phyloP scores from a whole-genome alignment of 1,284 basidiomycete genomes.

The Fistulinella staudtii region DNA sequence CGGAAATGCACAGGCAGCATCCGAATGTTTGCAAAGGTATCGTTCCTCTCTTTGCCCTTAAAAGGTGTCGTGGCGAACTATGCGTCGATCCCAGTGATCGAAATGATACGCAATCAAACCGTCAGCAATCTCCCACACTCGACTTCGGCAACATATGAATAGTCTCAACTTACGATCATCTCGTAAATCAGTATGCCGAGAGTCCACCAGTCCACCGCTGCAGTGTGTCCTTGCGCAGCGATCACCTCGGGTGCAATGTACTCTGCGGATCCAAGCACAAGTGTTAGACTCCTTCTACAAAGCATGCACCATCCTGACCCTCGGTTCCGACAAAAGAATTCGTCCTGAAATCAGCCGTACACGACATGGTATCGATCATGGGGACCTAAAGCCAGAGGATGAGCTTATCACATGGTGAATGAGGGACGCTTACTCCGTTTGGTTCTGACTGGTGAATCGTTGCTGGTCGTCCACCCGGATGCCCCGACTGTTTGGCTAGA shows the following conservation, averaged over 20 bases:
- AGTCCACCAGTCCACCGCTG: slow-evolving; percentile 99
- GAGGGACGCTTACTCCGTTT: slow-evolving; percentile 66
- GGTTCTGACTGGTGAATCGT: slow-evolving; percentile 84
- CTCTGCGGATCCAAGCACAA: slow-evolving; percentile 50
- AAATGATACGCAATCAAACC: slow-evolving; percentile 8
- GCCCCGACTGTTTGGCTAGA: slow-evolving; percentile 91
- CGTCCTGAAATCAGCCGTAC: slow-evolving; percentile 96
- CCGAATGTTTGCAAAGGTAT: slow-evolving; percentile 96
- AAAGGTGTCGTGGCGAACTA: slow-evolving; percentile 98
- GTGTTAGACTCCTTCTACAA: slow-evolving; percentile 21
- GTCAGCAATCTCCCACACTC: slow-evolving; percentile 20
- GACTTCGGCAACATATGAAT: slow-evolving; percentile 16
- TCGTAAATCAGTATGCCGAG: slow-evolving; percentile 98
- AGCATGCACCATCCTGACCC: slow-evolving; percentile 49
- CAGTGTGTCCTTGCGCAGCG: slow-evolving; percentile 95
- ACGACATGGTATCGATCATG: slow-evolving; percentile 94
- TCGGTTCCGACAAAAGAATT: slow-evolving; percentile 99
- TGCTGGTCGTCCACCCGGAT: slow-evolving; percentile 84
- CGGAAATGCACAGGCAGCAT: slow-evolving; percentile 85
- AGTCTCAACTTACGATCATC: slow-evolving; percentile 86
- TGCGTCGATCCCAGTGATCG: slow-evolving; percentile 10
- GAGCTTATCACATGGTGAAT: slow-evolving; percentile 7
- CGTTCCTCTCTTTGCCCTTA: slow-evolving; percentile 92
- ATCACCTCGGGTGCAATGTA: slow-evolving; percentile 99
- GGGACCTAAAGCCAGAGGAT: slow-evolving; percentile 57